phyloP scores from a whole-genome alignment of 2,329 filamentous ascomycete species.

The Rutstroemia sp. region DNA sequence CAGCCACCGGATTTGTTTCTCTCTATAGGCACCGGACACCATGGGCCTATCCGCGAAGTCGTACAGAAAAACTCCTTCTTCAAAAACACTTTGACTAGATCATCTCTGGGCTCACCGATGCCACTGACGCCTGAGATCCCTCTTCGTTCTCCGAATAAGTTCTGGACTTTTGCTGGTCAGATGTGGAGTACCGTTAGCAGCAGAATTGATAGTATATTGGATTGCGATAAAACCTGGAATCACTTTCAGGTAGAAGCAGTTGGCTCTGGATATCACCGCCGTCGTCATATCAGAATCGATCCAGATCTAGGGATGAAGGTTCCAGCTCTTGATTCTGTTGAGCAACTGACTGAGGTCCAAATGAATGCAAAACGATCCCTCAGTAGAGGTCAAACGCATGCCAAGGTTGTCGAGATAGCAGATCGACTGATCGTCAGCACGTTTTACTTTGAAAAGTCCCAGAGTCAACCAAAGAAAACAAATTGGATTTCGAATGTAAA shows the following conservation, averaged over 20 bases:
- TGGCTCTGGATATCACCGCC: background rate
- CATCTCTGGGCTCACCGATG: background rate
- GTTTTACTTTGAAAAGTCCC: constrained; percentile 16
- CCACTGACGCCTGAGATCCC: background rate
- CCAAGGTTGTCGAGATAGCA: constrained; percentile 7
- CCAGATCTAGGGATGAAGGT: constrained; percentile 4
- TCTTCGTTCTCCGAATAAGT: background rate
- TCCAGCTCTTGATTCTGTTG: constrained; percentile 11
- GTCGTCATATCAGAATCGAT: constrained; percentile 7
- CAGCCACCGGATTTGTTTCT: constrained; percentile 27
- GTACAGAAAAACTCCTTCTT: background rate
- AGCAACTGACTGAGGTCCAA: constrained; percentile 4
- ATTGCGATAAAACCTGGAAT: constrained; percentile 16
- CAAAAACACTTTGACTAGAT: background rate
- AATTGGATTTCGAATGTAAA: background rate
- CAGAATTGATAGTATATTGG: constrained; percentile 11
- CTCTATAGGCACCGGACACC: constrained; percentile 27
- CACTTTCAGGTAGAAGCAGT: constrained; percentile 12
- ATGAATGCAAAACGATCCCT: background rate
- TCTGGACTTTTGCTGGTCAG: background rate
- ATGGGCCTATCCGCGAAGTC: background rate
- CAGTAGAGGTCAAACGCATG: background rate
- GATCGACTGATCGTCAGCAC: constrained; percentile 14
- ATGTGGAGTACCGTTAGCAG: constrained; percentile 5
- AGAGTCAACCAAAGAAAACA: background rate